Conservation (phyloP, 768 basidiomycete species). For the Asterophora parasitica region DNA sequence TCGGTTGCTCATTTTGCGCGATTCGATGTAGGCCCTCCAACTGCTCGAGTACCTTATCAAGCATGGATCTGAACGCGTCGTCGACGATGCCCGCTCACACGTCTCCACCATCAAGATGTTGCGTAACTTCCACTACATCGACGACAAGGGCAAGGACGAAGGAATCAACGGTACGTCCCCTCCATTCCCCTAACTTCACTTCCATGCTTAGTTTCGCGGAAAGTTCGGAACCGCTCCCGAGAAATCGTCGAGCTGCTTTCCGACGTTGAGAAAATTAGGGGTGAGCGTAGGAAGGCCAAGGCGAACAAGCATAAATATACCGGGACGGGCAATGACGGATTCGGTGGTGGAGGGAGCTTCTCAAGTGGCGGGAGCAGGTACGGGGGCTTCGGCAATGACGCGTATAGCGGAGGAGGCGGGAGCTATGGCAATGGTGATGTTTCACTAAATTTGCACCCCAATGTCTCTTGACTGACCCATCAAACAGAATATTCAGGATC, state of each 20-base stretch:
- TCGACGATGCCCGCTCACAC: conserved; percentile 95
- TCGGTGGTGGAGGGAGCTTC: conserved; percentile 48
- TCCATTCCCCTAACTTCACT: not conserved
- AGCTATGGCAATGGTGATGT: conserved; percentile 19
- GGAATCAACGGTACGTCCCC: conserved; percentile 76
- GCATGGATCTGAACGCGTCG: conserved; percentile 95
- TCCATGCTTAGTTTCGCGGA: not conserved
- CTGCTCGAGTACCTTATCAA: conserved; percentile 95
- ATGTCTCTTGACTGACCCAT: not conserved
- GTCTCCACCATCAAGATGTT: conserved; percentile 96
- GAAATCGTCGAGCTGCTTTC: conserved; percentile 90
- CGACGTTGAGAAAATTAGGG: conserved; percentile 87
- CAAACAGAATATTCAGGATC: conserved; percentile 4
- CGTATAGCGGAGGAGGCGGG: conserved; percentile 23
- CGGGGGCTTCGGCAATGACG: conserved; percentile 42
- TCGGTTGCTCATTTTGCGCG: not conserved
- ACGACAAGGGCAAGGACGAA: conserved; percentile 98
- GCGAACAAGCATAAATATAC: conserved; percentile 84
- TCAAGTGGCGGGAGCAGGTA: conserved; percentile 46
- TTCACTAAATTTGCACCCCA: not conserved
- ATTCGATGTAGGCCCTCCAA: conserved; percentile 65
- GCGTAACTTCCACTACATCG: conserved; percentile 95
- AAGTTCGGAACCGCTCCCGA: conserved; percentile 91
- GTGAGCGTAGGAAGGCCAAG: conserved; percentile 91
- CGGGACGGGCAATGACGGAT: conserved; percentile 80